Evolutionary conservation across 192 early-diverging fungal species (phyloP).

Genomic region (Coemansia sp.): DNA sequence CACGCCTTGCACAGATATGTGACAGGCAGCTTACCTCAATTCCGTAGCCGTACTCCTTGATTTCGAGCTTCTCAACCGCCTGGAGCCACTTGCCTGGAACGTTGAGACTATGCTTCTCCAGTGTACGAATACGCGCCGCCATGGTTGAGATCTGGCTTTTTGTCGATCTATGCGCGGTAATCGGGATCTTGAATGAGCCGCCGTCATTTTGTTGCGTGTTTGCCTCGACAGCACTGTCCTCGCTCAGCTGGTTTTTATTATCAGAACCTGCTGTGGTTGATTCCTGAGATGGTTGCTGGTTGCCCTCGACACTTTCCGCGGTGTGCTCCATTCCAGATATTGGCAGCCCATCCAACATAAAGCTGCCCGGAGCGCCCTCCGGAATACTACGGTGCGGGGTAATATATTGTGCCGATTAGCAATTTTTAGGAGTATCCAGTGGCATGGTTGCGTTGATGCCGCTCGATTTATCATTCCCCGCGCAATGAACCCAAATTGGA

Average conservation of each 20-base stretch:
- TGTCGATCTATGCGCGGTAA: constrained; percentile 30
- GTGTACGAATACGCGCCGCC: constrained; percentile 23
- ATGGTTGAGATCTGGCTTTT: constrained; percentile 39
- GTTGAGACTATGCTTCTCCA: constrained; percentile 41
- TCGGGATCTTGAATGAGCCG: constrained; percentile 33
- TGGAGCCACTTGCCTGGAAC: constrained; percentile 49
- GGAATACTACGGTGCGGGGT: not conserved
- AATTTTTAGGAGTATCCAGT: not conserved
- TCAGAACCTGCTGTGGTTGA: not conserved
- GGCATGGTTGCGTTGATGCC: not conserved
- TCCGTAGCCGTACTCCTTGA: constrained; percentile 48
- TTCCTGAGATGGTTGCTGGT: not conserved
- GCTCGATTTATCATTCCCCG: not conserved
- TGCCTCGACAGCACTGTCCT: not conserved
- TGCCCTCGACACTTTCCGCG: constrained; percentile 3
- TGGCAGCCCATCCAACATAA: constrained; percentile 27
- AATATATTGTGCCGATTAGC: not conserved
- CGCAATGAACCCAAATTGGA: not conserved
- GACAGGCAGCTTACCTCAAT: constrained; percentile 35
- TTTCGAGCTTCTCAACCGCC: constrained; percentile 33
- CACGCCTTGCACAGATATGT: not conserved
- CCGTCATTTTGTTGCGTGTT: constrained; percentile 3
- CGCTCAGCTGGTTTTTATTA: not conserved
- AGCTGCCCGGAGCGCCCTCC: not conserved
- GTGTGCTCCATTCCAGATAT: constrained; percentile 28